A percentile compares a stretch with the other conserved stretches of the same genome.
phyloP scores from a whole-genome alignment of 2,329 filamentous ascomycete genomes.

The Alternaria rosae region DNA sequence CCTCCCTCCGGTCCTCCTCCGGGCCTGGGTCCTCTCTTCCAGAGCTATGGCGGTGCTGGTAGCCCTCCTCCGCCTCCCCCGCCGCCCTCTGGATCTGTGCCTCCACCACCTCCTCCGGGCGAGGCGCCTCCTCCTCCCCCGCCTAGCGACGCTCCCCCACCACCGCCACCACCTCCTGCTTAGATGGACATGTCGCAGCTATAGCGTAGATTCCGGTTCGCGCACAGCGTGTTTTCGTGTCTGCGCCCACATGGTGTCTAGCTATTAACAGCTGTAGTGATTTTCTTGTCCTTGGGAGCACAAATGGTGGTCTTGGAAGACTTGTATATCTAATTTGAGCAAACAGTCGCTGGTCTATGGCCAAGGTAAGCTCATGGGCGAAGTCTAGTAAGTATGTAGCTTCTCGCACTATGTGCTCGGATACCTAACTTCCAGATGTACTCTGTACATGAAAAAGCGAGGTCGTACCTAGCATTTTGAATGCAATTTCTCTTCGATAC shows the following conservation, averaged over 20 bases:
- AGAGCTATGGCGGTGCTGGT: slow-evolving; percentile 66
- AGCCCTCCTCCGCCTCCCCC: slow-evolving; percentile 69
- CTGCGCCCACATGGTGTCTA: slow-evolving; percentile 1
- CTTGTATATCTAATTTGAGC: slow-evolving; percentile 9
- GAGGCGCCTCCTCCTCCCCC: slow-evolving; percentile 63
- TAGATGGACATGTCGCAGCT: slow-evolving; percentile 15
- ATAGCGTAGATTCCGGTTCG: slow-evolving; percentile 3
- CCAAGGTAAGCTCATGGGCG: slow-evolving; percentile 14
- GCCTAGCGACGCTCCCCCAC: slow-evolving; percentile 64
- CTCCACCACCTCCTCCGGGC: slow-evolving; percentile 67
- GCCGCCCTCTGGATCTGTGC: slow-evolving; percentile 65
- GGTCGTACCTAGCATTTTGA: neutral
- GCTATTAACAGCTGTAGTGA: slow-evolving; percentile 1
- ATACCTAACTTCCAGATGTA: neutral
- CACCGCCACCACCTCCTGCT: slow-evolving; percentile 49
- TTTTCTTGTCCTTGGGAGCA: neutral
- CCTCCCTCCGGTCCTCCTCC: slow-evolving; percentile 56
- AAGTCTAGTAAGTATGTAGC: slow-evolving; percentile 6
- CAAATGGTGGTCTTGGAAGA: neutral
- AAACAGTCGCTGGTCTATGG: slow-evolving; percentile 7
- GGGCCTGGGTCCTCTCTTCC: slow-evolving; percentile 70
- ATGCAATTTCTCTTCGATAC: neutral
- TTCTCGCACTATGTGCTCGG: slow-evolving; percentile 1
- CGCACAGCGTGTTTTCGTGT: neutral
- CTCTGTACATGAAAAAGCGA: neutral